Evolutionary conservation across 345 rosid genomes (phyloP), one percentile per base, ranked within the genome.

Genomic region (Carallia pectinifolia): DNA sequence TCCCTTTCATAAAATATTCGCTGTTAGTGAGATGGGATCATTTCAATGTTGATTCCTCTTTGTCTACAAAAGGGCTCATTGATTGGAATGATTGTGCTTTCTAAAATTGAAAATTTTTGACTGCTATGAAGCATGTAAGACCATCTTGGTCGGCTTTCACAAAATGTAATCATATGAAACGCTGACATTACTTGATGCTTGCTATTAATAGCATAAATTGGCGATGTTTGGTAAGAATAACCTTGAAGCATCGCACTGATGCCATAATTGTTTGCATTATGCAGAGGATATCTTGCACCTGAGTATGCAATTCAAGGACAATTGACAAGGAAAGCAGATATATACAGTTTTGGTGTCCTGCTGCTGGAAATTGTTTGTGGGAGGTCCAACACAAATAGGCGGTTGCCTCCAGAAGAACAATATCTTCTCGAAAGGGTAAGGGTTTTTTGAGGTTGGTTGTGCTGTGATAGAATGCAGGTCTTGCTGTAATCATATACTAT

Each of bases 211-310:
- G 29, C 56, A 18, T 58, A 72, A 53, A n/a, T 4, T 27, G 9
- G 4, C 8, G 30, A 27, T 54, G 52, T 61, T 56, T 55, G 27
- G 15, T 27, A 9, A 30, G 23, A 44, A 8, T 1, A 3, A 59
- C 48, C 48, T 52, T 48, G 54, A 33, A 5, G 8, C 44, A 53
- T 39, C 2, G 15, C 55, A 39, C 9, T 3, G 33, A 31, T 34
- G 23, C 36, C 77, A 34, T 40, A 60, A 4, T 72, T 56, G 16
- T 61, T 53, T 68, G 48, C 40, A 68, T 60, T 48, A 37, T 66
- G 17, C 70, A 89, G 92, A 76, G 95, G 95, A 59, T 89, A 89
- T 76, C 71, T 89, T 16, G 95, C 95, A 40, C 95, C 95, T 5
- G 95, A 89, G 71, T 89, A 89, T 71, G 95, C 92, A 6, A 62